These are phyloP conservation scores for Puccinia brachypodii DNA, from an alignment of 1,284 basidiomycete species.

Conservation along the genomic window DNA sequence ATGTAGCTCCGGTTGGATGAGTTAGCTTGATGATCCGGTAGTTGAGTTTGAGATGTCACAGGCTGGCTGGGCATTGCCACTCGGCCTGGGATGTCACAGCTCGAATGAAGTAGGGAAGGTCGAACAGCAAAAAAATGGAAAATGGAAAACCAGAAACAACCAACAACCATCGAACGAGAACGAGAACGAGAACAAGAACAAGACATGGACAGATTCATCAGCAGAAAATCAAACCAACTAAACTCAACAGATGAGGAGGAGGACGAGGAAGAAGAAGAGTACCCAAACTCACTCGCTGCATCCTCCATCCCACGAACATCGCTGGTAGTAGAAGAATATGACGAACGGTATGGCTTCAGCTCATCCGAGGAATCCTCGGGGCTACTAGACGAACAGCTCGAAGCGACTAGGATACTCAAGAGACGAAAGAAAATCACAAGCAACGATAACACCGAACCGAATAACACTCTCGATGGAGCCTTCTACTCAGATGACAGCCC, in stretches of 20 bases:
- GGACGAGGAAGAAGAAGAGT: slow-evolving; percentile 11
- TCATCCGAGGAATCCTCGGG: slow-evolving; percentile 41
- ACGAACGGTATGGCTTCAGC: slow-evolving; percentile 32
- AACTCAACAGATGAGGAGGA: neutral
- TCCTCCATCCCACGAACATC: neutral
- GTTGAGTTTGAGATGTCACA: neutral
- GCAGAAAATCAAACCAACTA: neutral
- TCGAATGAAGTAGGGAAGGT: neutral
- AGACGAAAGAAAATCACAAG: slow-evolving; percentile 1
- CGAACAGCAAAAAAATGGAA: neutral
- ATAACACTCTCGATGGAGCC: neutral
- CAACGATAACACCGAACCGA: neutral
- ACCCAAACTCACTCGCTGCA: neutral
- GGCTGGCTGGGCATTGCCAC: neutral
- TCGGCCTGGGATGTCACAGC: neutral
- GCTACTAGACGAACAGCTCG: neutral
- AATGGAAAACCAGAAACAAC: too few species aligned
- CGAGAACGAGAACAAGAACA: neutral
- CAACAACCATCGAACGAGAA: neutral
- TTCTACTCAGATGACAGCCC: slow-evolving; percentile 1
- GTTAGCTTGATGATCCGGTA: too few species aligned
- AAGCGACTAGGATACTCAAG: slow-evolving; percentile 6
- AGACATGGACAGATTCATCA: neutral
- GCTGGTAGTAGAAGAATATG: slow-evolving; percentile 8
- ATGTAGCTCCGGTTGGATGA: too few species aligned